A percentile compares a stretch with the other conserved stretches of the same genome.
phyloP scores from a whole-genome alignment of 768 basidiomycete genomes.

The Suillus luteus region DNA sequence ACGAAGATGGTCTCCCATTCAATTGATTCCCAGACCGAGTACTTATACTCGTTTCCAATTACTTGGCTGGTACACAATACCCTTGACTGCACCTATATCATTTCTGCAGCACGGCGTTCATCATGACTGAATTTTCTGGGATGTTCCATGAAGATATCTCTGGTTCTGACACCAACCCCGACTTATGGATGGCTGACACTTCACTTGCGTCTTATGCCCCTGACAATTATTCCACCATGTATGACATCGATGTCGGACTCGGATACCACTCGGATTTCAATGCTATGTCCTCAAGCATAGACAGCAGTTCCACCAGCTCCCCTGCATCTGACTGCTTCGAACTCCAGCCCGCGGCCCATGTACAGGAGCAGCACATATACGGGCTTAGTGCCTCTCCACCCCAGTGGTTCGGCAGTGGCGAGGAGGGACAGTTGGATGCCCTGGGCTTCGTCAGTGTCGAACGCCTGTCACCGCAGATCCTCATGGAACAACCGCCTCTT shows the following conservation, averaged over 20 bases:
- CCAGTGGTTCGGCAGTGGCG: background rate
- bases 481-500: constrained; percentile 11
- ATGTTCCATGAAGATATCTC: constrained; percentile 2
- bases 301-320: background rate
- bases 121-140: background rate
- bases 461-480: background rate
- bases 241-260: background rate
- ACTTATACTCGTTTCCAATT: constrained; percentile 1
- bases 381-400: background rate
- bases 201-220: constrained; percentile 3
- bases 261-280: constrained; percentile 13
- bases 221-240: constrained; percentile 3
- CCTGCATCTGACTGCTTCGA: constrained; percentile 8
- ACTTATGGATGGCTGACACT: constrained; percentile 5
- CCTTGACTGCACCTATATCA: background rate
- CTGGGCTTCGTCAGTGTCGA: background rate
- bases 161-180: background rate
- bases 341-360: constrained; percentile 4
- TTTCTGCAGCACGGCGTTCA: background rate
- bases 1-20: background rate
- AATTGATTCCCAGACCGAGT: constrained; percentile 6
- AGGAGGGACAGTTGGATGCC: background rate
- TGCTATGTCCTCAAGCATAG: constrained; percentile 2
- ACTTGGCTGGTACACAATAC: background rate
- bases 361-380: constrained; percentile 3